Conservation (phyloP, 202 grass and related monocot species). For the Digitaria exilis region DNA sequence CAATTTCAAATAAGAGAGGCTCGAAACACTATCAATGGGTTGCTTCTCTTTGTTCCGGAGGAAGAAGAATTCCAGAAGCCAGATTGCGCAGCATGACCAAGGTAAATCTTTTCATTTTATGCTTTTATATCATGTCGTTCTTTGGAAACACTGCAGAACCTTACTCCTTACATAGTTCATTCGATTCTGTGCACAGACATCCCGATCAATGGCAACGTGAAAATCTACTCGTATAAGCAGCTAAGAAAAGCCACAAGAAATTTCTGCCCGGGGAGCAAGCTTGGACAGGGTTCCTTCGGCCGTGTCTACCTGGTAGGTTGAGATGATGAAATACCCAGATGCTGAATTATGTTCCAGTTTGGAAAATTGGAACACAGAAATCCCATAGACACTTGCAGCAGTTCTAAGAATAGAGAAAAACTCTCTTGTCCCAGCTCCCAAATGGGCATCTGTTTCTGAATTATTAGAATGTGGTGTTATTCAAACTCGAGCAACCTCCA, state of each 20-base stretch:
- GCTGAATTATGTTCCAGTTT: not conserved
- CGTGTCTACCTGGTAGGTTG: conserved; percentile 76
- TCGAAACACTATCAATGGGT: conserved; percentile 38
- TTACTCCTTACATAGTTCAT: conserved; percentile 10
- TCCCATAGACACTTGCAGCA: not conserved
- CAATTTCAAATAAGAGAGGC: conserved; percentile 1
- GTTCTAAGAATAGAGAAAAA: not conserved
- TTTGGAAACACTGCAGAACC: conserved; percentile 6
- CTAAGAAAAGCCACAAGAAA: conserved; percentile 69
- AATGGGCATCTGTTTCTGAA: not conserved
- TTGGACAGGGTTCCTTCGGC: conserved; percentile 91
- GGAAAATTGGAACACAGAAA: not conserved
- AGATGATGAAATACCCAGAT: not conserved
- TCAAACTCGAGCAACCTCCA: not conserved
- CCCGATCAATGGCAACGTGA: conserved; percentile 47
- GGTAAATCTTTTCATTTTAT: conserved; percentile 35
- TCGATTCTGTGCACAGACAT: conserved; percentile 38
- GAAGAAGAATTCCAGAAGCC: conserved; percentile 42
- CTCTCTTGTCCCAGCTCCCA: not conserved
- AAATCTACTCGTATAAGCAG: conserved; percentile 74
- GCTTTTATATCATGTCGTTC: conserved; percentile 6
- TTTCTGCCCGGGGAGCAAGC: conserved; percentile 61
- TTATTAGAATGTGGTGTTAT: not conserved
- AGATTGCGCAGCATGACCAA: conserved; percentile 51
- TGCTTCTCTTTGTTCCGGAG: conserved; percentile 47